Percentiles rank a stretch among this genome's conserved stretches.
Evolutionary conservation across 257 asterid genomes (phyloP).

Genomic region (Nicotiana benthamiana): DNA sequence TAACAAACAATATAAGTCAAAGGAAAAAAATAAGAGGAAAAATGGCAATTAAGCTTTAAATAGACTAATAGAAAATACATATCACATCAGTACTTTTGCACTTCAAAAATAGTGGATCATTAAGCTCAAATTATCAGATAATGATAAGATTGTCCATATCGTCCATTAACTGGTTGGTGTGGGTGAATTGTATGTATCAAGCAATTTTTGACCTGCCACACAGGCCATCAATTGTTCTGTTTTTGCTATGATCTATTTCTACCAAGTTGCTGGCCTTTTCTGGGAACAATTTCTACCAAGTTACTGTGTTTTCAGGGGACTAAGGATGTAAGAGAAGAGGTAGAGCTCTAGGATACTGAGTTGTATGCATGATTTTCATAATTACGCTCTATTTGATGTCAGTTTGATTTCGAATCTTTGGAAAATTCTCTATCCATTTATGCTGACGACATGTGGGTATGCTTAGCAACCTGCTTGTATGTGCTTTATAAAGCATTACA

Average conservation of each 20-base stretch:
- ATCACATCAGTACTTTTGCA: background rate
- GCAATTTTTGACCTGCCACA: background rate
- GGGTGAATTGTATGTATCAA: background rate
- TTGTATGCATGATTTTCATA: background rate
- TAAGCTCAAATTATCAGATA: background rate
- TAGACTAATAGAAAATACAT: background rate
- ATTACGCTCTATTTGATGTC: background rate
- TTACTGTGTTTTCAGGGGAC: background rate
- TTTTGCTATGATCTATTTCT: background rate
- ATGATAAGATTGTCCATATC: background rate
- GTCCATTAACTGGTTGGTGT: background rate
- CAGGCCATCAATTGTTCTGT: background rate
- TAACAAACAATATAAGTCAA: background rate
- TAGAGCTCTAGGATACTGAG: background rate
- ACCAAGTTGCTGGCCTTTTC: background rate
- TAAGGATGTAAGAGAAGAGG: background rate
- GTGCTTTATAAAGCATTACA: background rate
- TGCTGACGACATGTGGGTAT: background rate
- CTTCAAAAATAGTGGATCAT: background rate
- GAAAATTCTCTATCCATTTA: background rate
- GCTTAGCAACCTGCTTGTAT: background rate
- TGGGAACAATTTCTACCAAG: background rate
- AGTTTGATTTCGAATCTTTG: background rate
- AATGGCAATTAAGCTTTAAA: background rate
- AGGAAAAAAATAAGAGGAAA: background rate